These are phyloP conservation scores for Termitomyces sp. DNA, from an alignment of 768 basidiomycete genomes.

Conservation along the genomic window DNA sequence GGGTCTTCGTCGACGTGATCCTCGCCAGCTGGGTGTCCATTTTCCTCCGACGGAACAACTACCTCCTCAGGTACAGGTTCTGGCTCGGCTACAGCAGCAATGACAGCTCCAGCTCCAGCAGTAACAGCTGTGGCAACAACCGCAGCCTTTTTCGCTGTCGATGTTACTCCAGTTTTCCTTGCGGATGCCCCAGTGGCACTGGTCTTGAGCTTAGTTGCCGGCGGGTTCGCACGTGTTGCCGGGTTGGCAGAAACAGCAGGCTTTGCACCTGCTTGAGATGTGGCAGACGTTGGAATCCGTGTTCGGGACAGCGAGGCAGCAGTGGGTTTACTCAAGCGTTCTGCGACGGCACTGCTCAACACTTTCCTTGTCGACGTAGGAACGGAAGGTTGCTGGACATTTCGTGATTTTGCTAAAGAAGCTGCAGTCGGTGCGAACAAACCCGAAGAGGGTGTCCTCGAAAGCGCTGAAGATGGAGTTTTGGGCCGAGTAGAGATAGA, in stretches of 20 bases:
- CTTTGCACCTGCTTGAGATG: constrained; percentile 24
- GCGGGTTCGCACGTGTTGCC: constrained; percentile 25
- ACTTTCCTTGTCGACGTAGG: constrained; percentile 52
- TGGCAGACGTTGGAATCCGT: constrained; percentile 29
- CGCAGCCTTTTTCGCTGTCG: constrained; percentile 20
- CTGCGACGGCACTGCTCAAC: constrained; percentile 48
- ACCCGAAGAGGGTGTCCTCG: constrained; percentile 64
- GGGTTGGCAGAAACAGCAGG: constrained; percentile 25
- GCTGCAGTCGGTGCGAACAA: constrained; percentile 83
- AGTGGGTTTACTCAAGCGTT: constrained; percentile 79
- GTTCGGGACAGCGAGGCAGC: constrained; percentile 70
- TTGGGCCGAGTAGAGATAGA: constrained; percentile 21
- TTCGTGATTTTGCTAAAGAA: constrained; percentile 68
- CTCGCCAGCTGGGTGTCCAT: constrained; percentile 4
- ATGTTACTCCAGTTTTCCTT: constrained; percentile 1
- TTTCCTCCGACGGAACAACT: constrained; percentile 7
- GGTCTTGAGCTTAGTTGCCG: constrained; percentile 18
- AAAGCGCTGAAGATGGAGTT: constrained; percentile 35
- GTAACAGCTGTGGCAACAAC: constrained; percentile 18
- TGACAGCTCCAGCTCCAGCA: constrained; percentile 3
- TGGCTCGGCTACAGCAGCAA: background rate
- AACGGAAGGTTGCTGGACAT: constrained; percentile 37
- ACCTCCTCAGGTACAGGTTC: constrained; percentile 5
- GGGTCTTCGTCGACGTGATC: background rate
- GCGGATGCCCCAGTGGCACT: background rate